A percentile compares a stretch with the other conserved stretches of the same genome.
These are phyloP conservation scores for Cladophialophora carrionii DNA, from an alignment of 2,329 filamentous ascomycete genomes.

Conservation along the genomic window DNA sequence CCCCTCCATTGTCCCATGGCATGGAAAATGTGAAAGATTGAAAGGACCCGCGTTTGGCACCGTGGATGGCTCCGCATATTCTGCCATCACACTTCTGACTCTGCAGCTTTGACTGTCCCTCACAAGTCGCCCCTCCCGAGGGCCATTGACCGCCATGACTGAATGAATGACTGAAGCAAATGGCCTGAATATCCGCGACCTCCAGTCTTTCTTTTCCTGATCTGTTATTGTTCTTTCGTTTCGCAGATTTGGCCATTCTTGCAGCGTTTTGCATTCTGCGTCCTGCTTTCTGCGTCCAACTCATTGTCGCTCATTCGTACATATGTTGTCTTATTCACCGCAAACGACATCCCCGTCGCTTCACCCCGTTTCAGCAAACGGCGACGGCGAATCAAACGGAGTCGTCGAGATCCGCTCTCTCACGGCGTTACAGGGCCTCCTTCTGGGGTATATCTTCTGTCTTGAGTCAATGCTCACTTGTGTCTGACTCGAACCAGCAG, in stretches of 20 bases:
- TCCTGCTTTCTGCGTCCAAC: conserved; percentile 12
- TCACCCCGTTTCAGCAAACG: background rate
- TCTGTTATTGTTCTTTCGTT: conserved; percentile 8
- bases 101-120: background rate
- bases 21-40: conserved; percentile 1
- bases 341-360: conserved; percentile 1
- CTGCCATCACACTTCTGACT: conserved; percentile 12
- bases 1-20: background rate
- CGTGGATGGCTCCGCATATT: conserved; percentile 13
- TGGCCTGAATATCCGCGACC: conserved; percentile 3
- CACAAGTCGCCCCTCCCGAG: conserved; percentile 7
- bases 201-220: background rate
- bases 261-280: background rate
- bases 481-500: conserved; percentile 2
- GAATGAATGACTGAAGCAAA: conserved; percentile 3
- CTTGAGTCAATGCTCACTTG: conserved; percentile 2
- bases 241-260: background rate
- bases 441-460: background rate
- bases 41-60: conserved; percentile 6
- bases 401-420: conserved; percentile 1
- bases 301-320: conserved; percentile 1
- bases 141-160: conserved; percentile 4
- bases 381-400: conserved; percentile 2
- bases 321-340: background rate
- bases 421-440: background rate